Evolutionary conservation across 2,329 filamentous ascomycete genomes (phyloP).

Genomic region (Juglanconis oblonga): DNA sequence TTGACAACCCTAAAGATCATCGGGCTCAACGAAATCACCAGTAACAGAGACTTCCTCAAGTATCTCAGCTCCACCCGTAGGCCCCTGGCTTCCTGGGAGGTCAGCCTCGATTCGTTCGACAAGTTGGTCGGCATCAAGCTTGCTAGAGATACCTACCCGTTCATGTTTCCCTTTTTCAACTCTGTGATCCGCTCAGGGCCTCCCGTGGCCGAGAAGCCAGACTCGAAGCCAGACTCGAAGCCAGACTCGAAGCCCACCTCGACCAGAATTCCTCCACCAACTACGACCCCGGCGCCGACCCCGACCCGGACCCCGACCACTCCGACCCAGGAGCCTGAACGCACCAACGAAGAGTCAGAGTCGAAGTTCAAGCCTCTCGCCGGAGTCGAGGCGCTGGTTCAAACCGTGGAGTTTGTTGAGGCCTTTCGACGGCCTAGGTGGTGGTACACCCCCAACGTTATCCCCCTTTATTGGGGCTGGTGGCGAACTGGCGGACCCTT

Average conservation of each 20-base stretch:
- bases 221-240: not conserved
- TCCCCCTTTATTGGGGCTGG: too few relatives aligned
- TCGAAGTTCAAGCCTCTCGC: not conserved
- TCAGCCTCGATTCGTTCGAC: not conserved
- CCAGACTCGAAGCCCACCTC: not conserved
- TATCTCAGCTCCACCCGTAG: not conserved
- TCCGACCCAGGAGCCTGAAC: too few relatives aligned
- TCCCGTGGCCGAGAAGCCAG: not conserved
- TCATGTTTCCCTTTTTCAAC: conserved; percentile 1
- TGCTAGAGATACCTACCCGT: not conserved
- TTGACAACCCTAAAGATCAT: not conserved
- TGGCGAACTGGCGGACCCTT: not conserved
- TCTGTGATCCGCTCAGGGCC: not conserved
- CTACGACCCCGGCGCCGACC: not conserved
- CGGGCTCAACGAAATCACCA: not conserved
- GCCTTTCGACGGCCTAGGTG: not conserved
- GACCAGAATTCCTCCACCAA: too few relatives aligned
- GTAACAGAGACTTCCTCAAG: not conserved
- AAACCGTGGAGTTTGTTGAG: not conserved
- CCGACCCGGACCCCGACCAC: too few relatives aligned
- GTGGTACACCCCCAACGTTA: not conserved
- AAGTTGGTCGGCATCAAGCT: not conserved
- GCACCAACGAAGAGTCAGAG: not conserved
- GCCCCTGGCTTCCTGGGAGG: not conserved
- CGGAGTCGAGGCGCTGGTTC: not conserved